Percentiles rank a stretch among this genome's conserved stretches.
Evolutionary conservation across 169 alveolate species (phyloP).

Genomic region (Eimeria falciformis): DNA sequence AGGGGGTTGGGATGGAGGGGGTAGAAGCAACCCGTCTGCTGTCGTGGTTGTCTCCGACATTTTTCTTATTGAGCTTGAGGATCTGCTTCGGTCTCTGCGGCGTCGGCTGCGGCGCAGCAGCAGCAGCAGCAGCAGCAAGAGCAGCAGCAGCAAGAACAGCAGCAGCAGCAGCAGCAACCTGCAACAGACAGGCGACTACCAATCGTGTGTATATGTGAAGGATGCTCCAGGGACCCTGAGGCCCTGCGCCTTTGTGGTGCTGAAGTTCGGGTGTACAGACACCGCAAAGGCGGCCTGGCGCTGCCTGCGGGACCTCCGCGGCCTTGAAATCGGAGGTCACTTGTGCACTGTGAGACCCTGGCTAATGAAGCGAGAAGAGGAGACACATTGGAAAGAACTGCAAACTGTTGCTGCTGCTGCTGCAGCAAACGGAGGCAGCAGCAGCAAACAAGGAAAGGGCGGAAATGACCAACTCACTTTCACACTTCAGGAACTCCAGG

Average conservation of each 20-base stretch:
- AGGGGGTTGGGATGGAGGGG: conserved; percentile 57
- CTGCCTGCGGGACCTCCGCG: background rate
- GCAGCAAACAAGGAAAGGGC: background rate
- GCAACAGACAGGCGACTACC: background rate
- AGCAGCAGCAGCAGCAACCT: background rate
- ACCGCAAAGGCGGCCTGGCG: background rate
- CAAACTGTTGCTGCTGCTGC: background rate
- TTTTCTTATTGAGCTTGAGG: conserved; percentile 7
- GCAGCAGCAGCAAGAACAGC: background rate
- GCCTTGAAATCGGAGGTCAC: background rate
- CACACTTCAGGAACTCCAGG: background rate
- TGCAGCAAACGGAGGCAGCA: background rate
- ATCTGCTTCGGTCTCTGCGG: conserved; percentile 21
- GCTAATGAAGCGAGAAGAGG: background rate
- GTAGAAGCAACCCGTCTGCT: background rate
- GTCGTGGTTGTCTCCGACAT: conserved; percentile 14
- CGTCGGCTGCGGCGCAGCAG: conserved; percentile 33
- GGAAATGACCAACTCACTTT: background rate
- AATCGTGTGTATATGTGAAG: background rate
- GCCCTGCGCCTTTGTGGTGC: background rate
- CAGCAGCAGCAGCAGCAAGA: conserved; percentile 25
- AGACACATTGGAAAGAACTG: background rate
- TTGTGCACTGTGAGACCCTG: background rate
- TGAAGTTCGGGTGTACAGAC: background rate
- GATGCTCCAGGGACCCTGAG: conserved; percentile 2